Conservation (phyloP, 2,329 filamentous ascomycete genomes). For the Aphanocladium album region DNA sequence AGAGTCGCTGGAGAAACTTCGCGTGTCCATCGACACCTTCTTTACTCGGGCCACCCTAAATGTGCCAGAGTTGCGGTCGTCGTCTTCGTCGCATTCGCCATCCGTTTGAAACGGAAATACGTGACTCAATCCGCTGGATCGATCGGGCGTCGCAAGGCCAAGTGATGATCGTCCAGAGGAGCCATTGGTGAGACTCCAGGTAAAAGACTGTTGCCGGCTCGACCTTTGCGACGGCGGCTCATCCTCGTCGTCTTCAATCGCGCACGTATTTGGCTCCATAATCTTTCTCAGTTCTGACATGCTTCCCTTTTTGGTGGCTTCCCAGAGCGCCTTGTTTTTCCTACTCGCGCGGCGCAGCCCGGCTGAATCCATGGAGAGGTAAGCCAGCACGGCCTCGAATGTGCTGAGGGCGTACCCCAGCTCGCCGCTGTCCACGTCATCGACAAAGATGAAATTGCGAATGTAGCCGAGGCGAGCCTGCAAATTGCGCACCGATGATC, state of each 20-base stretch:
- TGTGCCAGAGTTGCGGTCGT: conserved; percentile 23
- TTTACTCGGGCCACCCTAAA: conserved; percentile 53
- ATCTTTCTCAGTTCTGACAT: conserved; percentile 70
- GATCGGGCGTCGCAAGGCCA: conserved; percentile 37
- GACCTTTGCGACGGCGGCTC: conserved; percentile 31
- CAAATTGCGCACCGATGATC: conserved; percentile 79
- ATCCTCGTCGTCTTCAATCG: conserved; percentile 41
- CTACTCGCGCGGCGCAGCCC: conserved; percentile 79
- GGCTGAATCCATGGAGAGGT: conserved; percentile 76
- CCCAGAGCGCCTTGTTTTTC: conserved; percentile 82
- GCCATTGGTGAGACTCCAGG: conserved; percentile 43
- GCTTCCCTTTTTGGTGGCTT: conserved; percentile 74
- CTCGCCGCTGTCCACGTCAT: conserved; percentile 94
- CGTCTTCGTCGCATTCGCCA: conserved; percentile 37
- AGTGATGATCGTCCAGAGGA: conserved; percentile 39
- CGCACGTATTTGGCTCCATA: conserved; percentile 63
- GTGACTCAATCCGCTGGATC: conserved; percentile 65
- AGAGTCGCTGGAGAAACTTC: conserved; percentile 83
- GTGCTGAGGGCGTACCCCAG: conserved; percentile 95
- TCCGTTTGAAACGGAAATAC: conserved; percentile 80
- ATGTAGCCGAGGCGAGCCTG: conserved; percentile 91
- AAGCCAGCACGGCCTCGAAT: conserved; percentile 87
- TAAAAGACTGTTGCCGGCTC: conserved; percentile 41
- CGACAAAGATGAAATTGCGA: conserved; percentile 94
- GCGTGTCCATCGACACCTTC: conserved; percentile 82